A percentile compares a stretch with the other conserved stretches of the same genome.
phyloP scores from a whole-genome alignment of 139 green algal genomes.

The Tetratostichococcus sp. region DNA sequence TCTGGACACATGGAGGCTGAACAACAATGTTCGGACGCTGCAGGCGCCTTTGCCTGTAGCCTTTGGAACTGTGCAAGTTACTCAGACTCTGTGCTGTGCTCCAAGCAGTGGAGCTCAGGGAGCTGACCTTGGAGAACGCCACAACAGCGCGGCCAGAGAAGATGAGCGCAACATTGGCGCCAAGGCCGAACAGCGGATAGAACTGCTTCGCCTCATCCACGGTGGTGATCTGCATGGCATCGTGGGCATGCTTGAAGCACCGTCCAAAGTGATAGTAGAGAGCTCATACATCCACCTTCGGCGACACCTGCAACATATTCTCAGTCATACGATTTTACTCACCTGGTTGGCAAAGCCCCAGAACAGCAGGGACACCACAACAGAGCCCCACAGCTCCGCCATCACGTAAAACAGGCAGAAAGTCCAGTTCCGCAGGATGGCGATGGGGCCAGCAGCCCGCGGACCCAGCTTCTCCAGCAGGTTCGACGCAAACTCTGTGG shows the following conservation, averaged over 20 bases:
- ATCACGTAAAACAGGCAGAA: conserved; percentile 99
- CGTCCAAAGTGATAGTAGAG: too few relatives aligned
- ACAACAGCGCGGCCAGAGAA: conserved; percentile 95
- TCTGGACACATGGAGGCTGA: too few relatives aligned
- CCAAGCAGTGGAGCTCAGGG: too few relatives aligned
- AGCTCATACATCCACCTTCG: too few relatives aligned
- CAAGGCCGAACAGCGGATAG: conserved; percentile 98
- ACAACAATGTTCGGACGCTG: too few relatives aligned
- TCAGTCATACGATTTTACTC: too few relatives aligned
- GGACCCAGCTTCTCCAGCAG: conserved; percentile 70
- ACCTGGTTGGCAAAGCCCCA: conserved; percentile 97
- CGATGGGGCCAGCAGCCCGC: conserved; percentile 90
- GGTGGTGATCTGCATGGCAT: conserved; percentile 78
- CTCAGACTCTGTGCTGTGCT: too few relatives aligned
- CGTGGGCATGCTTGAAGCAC: too few relatives aligned
- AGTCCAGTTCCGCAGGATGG: conserved; percentile 98
- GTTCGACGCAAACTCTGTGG: conserved; percentile 62
- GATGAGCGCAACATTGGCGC: conserved; percentile 97
- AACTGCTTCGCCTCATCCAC: conserved; percentile 98
- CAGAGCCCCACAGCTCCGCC: conserved; percentile 98
- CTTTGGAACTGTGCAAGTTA: too few relatives aligned
- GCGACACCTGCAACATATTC: too few relatives aligned
- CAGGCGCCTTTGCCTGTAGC: too few relatives aligned
- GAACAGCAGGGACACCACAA: conserved; percentile 99
- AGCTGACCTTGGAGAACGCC: conserved; percentile 89